phyloP scores from a whole-genome alignment of 2,329 filamentous ascomycete species.

The Pyricularia sp. region DNA sequence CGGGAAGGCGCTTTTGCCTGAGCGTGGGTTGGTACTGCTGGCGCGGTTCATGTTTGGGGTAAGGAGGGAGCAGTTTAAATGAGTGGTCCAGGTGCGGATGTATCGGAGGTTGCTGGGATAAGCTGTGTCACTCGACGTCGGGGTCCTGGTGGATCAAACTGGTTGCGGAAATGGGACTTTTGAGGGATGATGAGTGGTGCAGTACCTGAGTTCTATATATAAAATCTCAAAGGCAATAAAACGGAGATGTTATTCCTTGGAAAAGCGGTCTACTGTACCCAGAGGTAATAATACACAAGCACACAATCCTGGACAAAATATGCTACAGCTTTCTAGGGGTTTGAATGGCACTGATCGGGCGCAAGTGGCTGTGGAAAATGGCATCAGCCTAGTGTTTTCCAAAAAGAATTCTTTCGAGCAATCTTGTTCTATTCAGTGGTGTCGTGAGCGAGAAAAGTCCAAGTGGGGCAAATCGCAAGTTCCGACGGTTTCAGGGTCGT shows the following conservation, averaged over 20 bases:
- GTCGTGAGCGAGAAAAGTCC: not conserved
- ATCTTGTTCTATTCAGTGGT: not conserved
- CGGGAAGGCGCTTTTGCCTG: not conserved
- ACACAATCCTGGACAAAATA: no score
- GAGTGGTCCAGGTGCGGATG: not conserved
- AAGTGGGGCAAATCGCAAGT: not conserved
- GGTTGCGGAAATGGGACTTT: not conserved
- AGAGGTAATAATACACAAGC: not conserved
- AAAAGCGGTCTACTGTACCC: not conserved
- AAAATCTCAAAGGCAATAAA: not conserved
- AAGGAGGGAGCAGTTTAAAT: not conserved
- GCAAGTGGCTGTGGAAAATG: no score
- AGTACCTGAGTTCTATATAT: not conserved
- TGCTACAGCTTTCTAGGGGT: no score
- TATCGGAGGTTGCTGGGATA: not conserved
- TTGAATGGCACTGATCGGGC: no score
- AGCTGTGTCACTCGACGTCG: not conserved
- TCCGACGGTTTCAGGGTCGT: not conserved
- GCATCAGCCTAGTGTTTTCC: no score
- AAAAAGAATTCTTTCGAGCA: not conserved
- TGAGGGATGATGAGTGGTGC: not conserved
- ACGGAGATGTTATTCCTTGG: not conserved
- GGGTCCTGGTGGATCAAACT: not conserved
- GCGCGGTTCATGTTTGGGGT: not conserved
- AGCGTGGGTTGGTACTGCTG: slow-evolving; percentile 4